Percentiles rank a stretch among this genome's conserved stretches.
phyloP scores from a whole-genome alignment of 2,329 filamentous ascomycete genomes.

The Sarocladium strictum region DNA sequence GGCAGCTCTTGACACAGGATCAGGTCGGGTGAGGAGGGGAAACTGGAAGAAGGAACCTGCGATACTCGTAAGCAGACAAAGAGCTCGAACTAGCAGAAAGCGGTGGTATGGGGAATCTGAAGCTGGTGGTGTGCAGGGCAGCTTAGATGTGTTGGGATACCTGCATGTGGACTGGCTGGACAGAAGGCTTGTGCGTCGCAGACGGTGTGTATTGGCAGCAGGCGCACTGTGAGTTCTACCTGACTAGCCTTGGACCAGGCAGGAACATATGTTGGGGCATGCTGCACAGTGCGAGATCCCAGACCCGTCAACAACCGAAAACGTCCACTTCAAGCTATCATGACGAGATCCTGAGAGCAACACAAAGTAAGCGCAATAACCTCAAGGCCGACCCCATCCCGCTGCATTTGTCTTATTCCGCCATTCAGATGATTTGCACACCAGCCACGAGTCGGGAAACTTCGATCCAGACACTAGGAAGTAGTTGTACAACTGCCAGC shows the following conservation, averaged over 20 bases:
- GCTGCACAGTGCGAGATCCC: neutral
- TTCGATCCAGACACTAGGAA: too few relatives aligned
- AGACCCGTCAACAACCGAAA: neutral
- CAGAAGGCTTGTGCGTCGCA: neutral
- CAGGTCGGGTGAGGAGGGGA: neutral
- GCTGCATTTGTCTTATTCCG: too few relatives aligned
- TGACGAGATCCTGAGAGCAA: neutral
- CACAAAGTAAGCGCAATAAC: too few relatives aligned
- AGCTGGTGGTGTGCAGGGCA: slow-evolving; percentile 1
- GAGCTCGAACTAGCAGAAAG: slow-evolving; percentile 6
- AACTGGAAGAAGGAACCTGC: neutral
- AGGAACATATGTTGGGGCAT: neutral
- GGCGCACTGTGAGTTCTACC: neutral
- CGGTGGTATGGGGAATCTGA: slow-evolving; percentile 5
- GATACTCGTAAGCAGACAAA: neutral
- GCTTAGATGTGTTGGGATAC: neutral
- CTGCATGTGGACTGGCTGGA: neutral
- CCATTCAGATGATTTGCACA: too few relatives aligned
- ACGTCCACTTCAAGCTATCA: neutral
- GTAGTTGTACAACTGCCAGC: neutral
- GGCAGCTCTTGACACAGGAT: neutral
- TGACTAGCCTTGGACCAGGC: neutral
- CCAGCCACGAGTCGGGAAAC: too few relatives aligned
- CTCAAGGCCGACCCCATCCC: too few relatives aligned
- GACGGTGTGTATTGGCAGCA: neutral